Evolutionary conservation across 2,329 filamentous ascomycete species (phyloP).

Genomic region (Curvularia hawaiiensis): DNA sequence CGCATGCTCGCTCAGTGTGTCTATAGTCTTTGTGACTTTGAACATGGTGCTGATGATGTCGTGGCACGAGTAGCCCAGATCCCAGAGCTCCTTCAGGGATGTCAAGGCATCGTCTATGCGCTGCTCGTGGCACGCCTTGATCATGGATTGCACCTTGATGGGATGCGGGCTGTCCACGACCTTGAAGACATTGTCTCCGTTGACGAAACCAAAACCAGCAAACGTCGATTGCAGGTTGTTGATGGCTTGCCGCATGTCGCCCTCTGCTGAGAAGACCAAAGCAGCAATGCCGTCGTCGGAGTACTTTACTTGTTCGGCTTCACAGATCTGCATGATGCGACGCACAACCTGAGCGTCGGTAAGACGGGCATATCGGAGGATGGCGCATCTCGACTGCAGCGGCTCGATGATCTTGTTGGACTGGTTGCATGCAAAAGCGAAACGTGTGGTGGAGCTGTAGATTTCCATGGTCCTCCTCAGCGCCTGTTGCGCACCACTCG

Average conservation of each 20-base stretch:
- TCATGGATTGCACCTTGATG: constrained; percentile 98
- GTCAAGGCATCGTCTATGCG: constrained; percentile 89
- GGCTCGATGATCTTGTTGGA: constrained; percentile 99
- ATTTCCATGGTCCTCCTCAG: constrained; percentile 98
- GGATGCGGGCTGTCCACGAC: constrained; percentile 97
- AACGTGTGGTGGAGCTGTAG: constrained; percentile 93
- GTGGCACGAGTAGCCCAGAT: constrained; percentile 95
- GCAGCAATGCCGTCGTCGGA: constrained; percentile 93
- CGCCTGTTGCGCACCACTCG: constrained; percentile 92
- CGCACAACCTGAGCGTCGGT: constrained; percentile 94
- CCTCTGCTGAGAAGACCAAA: constrained; percentile 96
- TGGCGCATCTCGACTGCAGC: constrained; percentile 95
- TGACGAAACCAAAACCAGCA: constrained; percentile 96
- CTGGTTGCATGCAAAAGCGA: constrained; percentile 98
- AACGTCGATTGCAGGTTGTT: constrained; percentile 95
- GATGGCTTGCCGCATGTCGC: constrained; percentile 98
- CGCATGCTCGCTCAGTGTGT: constrained; percentile 87
- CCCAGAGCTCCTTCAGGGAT: constrained; percentile 87
- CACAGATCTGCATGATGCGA: constrained; percentile 87
- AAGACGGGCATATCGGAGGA: constrained; percentile 88
- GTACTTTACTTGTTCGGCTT: constrained; percentile 87
- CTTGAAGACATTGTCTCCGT: constrained; percentile 95
- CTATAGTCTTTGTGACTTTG: constrained; percentile 94
- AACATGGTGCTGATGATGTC: constrained; percentile 99
- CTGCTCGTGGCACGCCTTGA: constrained; percentile 94